These are phyloP conservation scores for Hippophae gyantsensis DNA, from an alignment of 306 rosid genomes.

Conservation along the genomic window DNA sequence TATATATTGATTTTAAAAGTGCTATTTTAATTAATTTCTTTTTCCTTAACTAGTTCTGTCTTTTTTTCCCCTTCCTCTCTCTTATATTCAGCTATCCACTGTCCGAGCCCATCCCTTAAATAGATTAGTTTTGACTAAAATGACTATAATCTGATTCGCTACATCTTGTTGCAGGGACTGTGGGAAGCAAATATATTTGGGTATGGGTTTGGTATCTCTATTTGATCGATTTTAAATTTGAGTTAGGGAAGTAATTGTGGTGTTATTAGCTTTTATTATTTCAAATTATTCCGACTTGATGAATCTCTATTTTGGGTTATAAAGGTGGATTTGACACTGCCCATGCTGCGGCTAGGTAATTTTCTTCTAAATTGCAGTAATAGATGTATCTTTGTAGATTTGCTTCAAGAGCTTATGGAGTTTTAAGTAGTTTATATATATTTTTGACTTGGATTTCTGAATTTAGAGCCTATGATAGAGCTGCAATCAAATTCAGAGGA, in stretches of 20 bases:
- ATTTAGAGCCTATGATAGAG: conserved; percentile 95
- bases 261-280: conserved; percentile 23
- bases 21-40: too few species aligned
- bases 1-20: too few species aligned
- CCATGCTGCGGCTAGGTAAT: conserved; percentile 93
- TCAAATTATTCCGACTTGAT: conserved; percentile 14
- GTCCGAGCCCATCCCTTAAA: not conserved
- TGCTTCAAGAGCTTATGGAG: conserved; percentile 2
- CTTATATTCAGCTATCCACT: too few species aligned
- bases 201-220: conserved; percentile 38
- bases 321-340: conserved; percentile 99
- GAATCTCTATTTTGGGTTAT: conserved; percentile 24
- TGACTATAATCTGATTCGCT: conserved; percentile 14
- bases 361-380: not conserved
- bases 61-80: too few species aligned
- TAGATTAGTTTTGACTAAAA: conserved; percentile 2
- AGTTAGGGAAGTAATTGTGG: conserved; percentile 7
- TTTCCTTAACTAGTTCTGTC: too few species aligned
- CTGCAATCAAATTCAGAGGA: conserved; percentile 96
- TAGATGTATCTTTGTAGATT: not conserved
- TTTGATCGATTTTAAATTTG: conserved; percentile 19
- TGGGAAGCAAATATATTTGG: conserved; percentile 95
- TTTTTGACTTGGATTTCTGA: conserved; percentile 18
- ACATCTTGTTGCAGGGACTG: conserved; percentile 64
- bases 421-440: not conserved